Percentiles rank a stretch among this genome's conserved stretches.
These are phyloP conservation scores for Candida yuanshanica DNA, from an alignment of 805 yeast genomes.

Conservation along the genomic window DNA sequence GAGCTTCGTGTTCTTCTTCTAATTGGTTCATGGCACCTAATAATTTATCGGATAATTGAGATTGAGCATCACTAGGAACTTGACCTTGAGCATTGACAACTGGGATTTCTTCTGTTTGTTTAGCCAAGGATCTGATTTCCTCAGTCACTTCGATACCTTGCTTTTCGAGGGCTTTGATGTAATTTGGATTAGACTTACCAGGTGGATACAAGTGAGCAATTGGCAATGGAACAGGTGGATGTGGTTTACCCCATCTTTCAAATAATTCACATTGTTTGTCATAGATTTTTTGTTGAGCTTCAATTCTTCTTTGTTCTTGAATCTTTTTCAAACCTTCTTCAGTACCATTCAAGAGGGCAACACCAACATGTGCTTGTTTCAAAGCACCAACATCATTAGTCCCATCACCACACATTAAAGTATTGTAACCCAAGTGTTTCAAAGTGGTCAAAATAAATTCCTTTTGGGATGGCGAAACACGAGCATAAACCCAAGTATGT, in stretches of 20 bases:
- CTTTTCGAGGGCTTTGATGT: conserved; percentile 76
- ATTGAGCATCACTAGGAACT: conserved; percentile 31
- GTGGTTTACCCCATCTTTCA: conserved; percentile 75
- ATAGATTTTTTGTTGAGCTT: conserved; percentile 60
- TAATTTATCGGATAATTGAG: conserved; percentile 57
- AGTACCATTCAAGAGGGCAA: conserved; percentile 96
- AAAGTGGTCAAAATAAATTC: conserved; percentile 81
- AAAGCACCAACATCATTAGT: conserved; percentile 99
- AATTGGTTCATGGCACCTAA: conserved; percentile 49
- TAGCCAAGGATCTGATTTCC: conserved; percentile 59
- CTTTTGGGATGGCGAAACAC: conserved; percentile 95
- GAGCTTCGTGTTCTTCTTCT: conserved; percentile 74
- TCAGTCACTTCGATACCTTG: conserved; percentile 77
- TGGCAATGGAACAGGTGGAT: conserved; percentile 75
- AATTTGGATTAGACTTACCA: conserved; percentile 86
- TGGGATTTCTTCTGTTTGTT: conserved; percentile 37
- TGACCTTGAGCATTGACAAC: conserved; percentile 27
- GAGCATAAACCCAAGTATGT: conserved; percentile 95
- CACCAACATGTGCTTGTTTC: conserved; percentile 97
- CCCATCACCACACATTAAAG: conserved; percentile 99
- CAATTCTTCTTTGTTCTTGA: conserved; percentile 71
- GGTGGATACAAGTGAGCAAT: conserved; percentile 97
- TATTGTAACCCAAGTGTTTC: conserved; percentile 84
- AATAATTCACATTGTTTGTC: conserved; percentile 79
- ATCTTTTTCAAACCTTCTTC: conserved; percentile 88